Evolutionary conservation across 2,329 filamentous ascomycete species (phyloP), one percentile per base, ranked within the genome.

Genomic region (Pseudonectria buxi): DNA sequence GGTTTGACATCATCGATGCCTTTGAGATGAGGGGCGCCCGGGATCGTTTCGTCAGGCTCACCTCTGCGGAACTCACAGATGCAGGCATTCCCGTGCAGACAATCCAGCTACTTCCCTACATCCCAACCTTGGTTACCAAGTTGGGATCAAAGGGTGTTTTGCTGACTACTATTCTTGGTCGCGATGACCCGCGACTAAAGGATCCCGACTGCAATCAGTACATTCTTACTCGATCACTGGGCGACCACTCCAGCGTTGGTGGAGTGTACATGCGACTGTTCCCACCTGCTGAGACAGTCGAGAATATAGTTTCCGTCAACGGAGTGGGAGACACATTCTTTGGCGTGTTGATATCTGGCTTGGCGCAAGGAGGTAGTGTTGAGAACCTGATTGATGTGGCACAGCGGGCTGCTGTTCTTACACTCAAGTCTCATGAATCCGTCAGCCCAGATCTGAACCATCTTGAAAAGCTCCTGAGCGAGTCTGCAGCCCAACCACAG

Each of bases 311-410:
- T 2, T 95, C 87, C 30, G 90, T 96, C 9, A 96, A 96, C 57
- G 92, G 90, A 1, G 88, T 87, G 3, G 92, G 92, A 0, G 92
- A 98, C 61, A 95, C 92, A 0, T 89, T 96, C 57, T 68, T 94
- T 7, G 92, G 90, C 0, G 83, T 88, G 11, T 50, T 95, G 37
- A 67, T 95, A n/a, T 83, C 87, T 2, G 86, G 85, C 0, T 57
- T 96, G 46, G 79, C 80, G 0, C 74, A 71, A 50, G 72, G 72
- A 1, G 71, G 69, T 3, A 63, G 63, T 41, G 56, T 75, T 40
- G 62, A 78, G 52, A 71, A 81, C 30, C 59, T 92, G 36, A 68
- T 98, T n/a, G 69, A 79, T 38, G 62, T 92, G 25, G 90, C 89
- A 22, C 92, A 96, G 64, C 73, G 72, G 52, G 90, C 83, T 3